These are phyloP conservation scores for Fraxinus anomala DNA, from an alignment of 257 asterid genomes.

Conservation along the genomic window DNA sequence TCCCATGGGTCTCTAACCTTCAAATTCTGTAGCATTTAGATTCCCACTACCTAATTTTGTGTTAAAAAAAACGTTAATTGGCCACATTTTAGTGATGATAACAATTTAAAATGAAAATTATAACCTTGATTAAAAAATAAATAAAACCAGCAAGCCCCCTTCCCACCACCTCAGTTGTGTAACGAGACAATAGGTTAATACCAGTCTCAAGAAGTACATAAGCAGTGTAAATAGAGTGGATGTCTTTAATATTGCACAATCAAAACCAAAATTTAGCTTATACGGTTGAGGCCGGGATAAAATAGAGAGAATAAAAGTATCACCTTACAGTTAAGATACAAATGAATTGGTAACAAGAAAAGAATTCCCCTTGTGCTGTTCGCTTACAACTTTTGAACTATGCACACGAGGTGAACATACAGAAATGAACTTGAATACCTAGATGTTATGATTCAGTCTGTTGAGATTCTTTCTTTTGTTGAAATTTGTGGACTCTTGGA, in stretches of 20 bases:
- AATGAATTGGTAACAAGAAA: not conserved
- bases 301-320: not conserved
- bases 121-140: not conserved
- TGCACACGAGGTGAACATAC: constrained; percentile 28
- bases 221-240: not conserved
- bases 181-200: not conserved
- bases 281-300: not conserved
- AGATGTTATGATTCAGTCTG: constrained; percentile 16
- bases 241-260: not conserved
- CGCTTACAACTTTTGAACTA: not conserved
- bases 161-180: not conserved
- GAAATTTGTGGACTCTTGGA: constrained; percentile 68
- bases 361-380: not conserved
- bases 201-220: not conserved
- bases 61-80: not conserved
- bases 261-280: not conserved
- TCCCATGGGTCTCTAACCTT: too few relatives aligned
- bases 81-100: not conserved
- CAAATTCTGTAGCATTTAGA: too few relatives aligned
- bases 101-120: not conserved
- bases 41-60: too few relatives aligned
- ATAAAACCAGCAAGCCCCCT: not conserved
- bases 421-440: constrained; percentile 21
- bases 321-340: not conserved
- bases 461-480: constrained; percentile 72